Evolutionary conservation across 192 early-diverging fungal genomes (phyloP), one percentile per base, ranked within the genome.

Genomic region (Podila epicladia): DNA sequence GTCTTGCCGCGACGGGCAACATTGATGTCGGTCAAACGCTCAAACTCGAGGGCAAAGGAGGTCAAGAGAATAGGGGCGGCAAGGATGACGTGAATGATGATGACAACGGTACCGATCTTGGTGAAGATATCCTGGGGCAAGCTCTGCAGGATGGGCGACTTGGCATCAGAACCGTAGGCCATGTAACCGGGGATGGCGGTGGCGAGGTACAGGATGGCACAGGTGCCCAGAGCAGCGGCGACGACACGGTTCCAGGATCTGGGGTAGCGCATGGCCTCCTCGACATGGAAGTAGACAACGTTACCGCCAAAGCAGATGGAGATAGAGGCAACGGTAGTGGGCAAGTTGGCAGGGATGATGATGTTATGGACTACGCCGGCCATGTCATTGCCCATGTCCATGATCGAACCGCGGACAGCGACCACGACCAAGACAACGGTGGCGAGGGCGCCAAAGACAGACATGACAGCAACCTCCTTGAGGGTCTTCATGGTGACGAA

Each of bases 221-320:
- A 94, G 9, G 92, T 88, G 8, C 72, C 65, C 70, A 95, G 85
- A 64, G 89, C 83, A 20, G 86, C 82, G 31, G 85, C 85, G 50
- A 94, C 79, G 20, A 94, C 93, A 71, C 86, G 87, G 57, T 87
- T 87, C 84, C 94, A 97, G 65, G 91, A 70, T 13, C 75, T 38
- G 12, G 93, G 93, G 31, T 90, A 85, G 55, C 83, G 83, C 95
- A 97, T 94, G 50, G 91, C 89, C n/a, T 86, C 88, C 72, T 97
- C 94, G 51, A 97, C 91, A 61, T 95, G 92, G 31, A 94, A 92
- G 78, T 95, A 95, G 12, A 94, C 91, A 9, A 90, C 92, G 61
- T 94, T 94, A 51, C 94, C 94, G n/a, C 92, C 88, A 68, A 91
- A 97, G 74, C 91, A 92, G 82, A 97, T 95, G 19, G 90, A 90